A percentile compares a stretch with the other conserved stretches of the same genome.
Evolutionary conservation across 495 filamentous ascomycete genomes (phyloP).

Genomic region (Xylaria venustula): DNA sequence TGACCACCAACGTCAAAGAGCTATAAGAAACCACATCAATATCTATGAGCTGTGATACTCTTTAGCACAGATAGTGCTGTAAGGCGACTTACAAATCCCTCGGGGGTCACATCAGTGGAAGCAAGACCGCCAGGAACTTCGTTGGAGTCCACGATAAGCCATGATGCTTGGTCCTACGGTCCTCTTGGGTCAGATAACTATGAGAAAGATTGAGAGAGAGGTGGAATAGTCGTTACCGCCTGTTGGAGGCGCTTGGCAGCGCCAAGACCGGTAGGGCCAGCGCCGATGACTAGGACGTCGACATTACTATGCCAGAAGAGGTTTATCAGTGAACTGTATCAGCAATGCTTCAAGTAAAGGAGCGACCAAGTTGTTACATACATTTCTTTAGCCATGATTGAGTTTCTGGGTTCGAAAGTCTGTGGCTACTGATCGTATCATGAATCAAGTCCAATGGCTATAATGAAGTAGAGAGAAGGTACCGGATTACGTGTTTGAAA

Average conservation of each 20-base stretch:
- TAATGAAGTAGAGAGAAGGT: too few species aligned
- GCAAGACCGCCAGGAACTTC: conserved; percentile 90
- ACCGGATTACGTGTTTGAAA: too few species aligned
- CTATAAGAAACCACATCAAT: conserved; percentile 44
- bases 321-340: not conserved
- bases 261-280: conserved; percentile 90
- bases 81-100: conserved; percentile 80
- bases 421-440: too few species aligned
- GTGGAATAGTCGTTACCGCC: conserved; percentile 59
- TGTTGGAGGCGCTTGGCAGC: conserved; percentile 94
- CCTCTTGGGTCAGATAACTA: conserved; percentile 18
- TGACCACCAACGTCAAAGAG: conserved; percentile 97
- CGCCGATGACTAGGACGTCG: conserved; percentile 94
- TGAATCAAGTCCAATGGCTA: too few species aligned
- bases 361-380: not conserved
- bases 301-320: conserved; percentile 62
- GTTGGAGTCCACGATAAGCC: conserved; percentile 89
- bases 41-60: not conserved
- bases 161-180: conserved; percentile 75
- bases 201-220: conserved; percentile 21
- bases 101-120: conserved; percentile 87
- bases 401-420: not conserved
- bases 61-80: conserved; percentile 5
- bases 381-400: conserved; percentile 1
- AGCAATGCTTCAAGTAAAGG: not conserved